Evolutionary conservation across 2,329 filamentous ascomycete genomes (phyloP).

Genomic region (Periconia sp.): DNA sequence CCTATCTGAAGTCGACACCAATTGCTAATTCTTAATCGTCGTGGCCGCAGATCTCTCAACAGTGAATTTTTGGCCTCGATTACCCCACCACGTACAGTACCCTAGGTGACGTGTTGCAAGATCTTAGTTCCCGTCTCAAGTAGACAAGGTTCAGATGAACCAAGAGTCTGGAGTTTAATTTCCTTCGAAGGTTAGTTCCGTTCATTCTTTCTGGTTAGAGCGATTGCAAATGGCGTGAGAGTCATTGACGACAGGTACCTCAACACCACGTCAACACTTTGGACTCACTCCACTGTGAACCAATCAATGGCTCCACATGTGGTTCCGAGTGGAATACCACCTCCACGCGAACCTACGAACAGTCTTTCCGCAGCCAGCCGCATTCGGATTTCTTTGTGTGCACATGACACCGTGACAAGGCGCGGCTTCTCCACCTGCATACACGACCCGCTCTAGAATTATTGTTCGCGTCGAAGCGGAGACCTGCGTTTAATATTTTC

Average conservation of each 20-base stretch:
- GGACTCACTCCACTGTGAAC: conserved; percentile 17
- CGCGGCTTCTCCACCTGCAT: conserved; percentile 21
- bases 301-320: conserved; percentile 23
- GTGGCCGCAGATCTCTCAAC: too few relatives aligned
- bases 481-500: conserved; percentile 3
- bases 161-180: conserved; percentile 23
- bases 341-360: too few relatives aligned
- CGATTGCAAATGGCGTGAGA: conserved; percentile 11
- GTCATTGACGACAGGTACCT: conserved; percentile 34
- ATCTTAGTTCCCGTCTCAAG: conserved; percentile 42
- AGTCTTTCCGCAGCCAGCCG: conserved; percentile 17
- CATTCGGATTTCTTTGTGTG: conserved; percentile 12
- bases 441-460: conserved; percentile 21
- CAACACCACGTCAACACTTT: conserved; percentile 32
- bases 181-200: conserved; percentile 15
- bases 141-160: conserved; percentile 39
- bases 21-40: too few relatives aligned
- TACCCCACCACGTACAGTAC: too few relatives aligned
- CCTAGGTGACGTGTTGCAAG: conserved; percentile 31
- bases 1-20: too few relatives aligned
- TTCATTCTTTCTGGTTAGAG: not conserved
- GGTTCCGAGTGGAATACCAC: conserved; percentile 7
- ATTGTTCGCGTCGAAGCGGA: conserved; percentile 5
- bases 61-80: too few relatives aligned
- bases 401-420: conserved; percentile 20